Conservation (phyloP, 768 basidiomycete genomes). For the Hericium erinaceus region DNA sequence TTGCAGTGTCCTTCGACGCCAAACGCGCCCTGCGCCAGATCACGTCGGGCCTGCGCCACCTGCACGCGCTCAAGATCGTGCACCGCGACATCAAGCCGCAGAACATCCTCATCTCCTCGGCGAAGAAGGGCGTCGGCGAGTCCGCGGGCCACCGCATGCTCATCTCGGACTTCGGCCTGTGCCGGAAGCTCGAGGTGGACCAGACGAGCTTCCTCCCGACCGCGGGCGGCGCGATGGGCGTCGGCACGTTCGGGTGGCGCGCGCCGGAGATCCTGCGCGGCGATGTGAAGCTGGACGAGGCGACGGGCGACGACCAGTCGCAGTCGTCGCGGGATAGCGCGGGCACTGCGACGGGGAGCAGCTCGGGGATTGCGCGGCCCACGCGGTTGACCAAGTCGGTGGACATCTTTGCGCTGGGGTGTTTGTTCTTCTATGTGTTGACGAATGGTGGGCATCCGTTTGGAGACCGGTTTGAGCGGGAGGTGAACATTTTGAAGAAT, state of each 20-base stretch:
- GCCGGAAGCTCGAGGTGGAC: conserved; percentile 90
- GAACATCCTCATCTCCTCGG: conserved; percentile 83
- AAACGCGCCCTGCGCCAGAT: conserved; percentile 86
- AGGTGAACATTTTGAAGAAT: conserved; percentile 87
- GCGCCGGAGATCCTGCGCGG: conserved; percentile 94
- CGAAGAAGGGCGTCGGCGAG: conserved; percentile 37
- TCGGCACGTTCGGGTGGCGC: conserved; percentile 95
- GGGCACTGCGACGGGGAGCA: conserved; percentile 35
- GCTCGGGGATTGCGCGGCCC: conserved; percentile 31
- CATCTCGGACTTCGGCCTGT: conserved; percentile 95
- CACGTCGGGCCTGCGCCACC: conserved; percentile 77
- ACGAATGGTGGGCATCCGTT: conserved; percentile 90
- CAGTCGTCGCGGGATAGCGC: conserved; percentile 60
- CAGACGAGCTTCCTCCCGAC: conserved; percentile 96
- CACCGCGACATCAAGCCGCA: conserved; percentile 98
- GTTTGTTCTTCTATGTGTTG: conserved; percentile 88
- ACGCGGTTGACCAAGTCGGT: conserved; percentile 82
- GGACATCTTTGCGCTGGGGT: conserved; percentile 94
- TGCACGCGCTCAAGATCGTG: conserved; percentile 92
- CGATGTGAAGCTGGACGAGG: conserved; percentile 86
- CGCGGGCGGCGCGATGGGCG: conserved; percentile 77
- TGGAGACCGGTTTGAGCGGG: conserved; percentile 88
- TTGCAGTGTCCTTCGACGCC: conserved; percentile 70
- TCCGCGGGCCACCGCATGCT: conserved; percentile 63
- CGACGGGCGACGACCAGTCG: conserved; percentile 51